These are phyloP conservation scores for Umbellularia californica DNA, from an alignment of 164 flowering plant genomes.

Conservation along the genomic window DNA sequence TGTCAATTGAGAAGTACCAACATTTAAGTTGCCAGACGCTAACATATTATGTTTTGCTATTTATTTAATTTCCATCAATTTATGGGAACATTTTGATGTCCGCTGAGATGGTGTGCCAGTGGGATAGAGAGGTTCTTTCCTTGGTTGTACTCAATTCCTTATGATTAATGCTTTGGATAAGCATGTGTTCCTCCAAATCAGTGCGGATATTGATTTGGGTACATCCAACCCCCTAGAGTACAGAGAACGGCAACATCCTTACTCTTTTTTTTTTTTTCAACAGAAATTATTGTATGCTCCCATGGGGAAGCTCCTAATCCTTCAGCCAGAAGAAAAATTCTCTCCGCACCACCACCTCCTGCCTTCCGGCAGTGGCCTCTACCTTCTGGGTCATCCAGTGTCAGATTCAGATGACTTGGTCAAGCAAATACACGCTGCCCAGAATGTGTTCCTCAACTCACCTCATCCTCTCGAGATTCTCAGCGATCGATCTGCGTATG, in stretches of 20 bases:
- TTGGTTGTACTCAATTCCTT: too few species aligned
- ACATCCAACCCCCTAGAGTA: background rate
- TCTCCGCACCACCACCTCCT: slow-evolving; percentile 93
- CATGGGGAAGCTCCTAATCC: slow-evolving; percentile 85
- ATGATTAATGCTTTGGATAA: too few species aligned
- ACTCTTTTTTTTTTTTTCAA: background rate
- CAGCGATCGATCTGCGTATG: slow-evolving; percentile 82
- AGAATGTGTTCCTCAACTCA: slow-evolving; percentile 58
- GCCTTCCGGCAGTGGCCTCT: slow-evolving; percentile 87
- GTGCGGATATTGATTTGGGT: background rate
- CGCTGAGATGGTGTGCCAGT: background rate
- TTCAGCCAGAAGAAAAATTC: slow-evolving; percentile 83
- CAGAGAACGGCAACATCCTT: background rate
- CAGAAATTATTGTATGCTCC: slow-evolving; percentile 84
- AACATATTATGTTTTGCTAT: background rate
- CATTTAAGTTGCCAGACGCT: background rate
- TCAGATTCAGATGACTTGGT: slow-evolving; percentile 19
- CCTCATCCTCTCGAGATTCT: slow-evolving; percentile 96
- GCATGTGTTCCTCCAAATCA: too few species aligned
- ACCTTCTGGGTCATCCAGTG: slow-evolving; percentile 16
- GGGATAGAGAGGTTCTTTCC: background rate
- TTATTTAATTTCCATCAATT: background rate
- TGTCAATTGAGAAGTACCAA: too few species aligned
- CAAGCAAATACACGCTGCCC: slow-evolving; percentile 59
- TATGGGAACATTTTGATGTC: background rate